Conservation (phyloP, 257 asterid genomes). For the Verbena officinalis region DNA sequence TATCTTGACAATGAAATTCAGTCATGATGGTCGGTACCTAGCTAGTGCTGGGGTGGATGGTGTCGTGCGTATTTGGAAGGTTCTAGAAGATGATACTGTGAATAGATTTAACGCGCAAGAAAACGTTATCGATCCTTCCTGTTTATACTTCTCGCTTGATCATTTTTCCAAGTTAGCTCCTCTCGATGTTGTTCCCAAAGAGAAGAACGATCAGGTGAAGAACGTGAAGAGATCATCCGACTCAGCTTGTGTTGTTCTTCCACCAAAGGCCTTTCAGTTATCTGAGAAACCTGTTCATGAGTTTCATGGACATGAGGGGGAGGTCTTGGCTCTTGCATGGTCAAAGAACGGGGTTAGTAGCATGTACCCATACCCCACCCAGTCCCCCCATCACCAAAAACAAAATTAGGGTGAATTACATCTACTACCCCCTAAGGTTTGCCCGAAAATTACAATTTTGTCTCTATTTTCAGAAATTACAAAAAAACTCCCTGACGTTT, state of each 20-base stretch:
- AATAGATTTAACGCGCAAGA: slow-evolving; percentile 35
- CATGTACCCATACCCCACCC: neutral
- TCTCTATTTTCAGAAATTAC: too few species aligned
- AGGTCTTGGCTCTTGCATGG: slow-evolving; percentile 75
- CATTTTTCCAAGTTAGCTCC: slow-evolving; percentile 51
- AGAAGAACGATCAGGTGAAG: slow-evolving; percentile 37
- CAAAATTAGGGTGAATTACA: neutral
- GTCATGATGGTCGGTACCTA: slow-evolving; percentile 63
- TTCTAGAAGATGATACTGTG: slow-evolving; percentile 49
- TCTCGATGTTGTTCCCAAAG: slow-evolving; percentile 34
- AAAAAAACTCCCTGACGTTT: too few species aligned
- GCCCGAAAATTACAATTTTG: too few species aligned
- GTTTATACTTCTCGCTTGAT: slow-evolving; percentile 50
- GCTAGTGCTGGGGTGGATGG: slow-evolving; percentile 83
- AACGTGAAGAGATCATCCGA: slow-evolving; percentile 47
- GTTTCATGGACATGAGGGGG: slow-evolving; percentile 61
- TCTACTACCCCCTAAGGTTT: neutral
- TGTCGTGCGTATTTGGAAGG: slow-evolving; percentile 68
- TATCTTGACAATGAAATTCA: slow-evolving; percentile 70
- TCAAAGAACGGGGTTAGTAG: slow-evolving; percentile 70
- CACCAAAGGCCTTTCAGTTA: slow-evolving; percentile 60
- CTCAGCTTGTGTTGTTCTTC: slow-evolving; percentile 63
- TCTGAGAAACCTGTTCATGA: slow-evolving; percentile 71
- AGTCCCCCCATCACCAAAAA: too few species aligned
- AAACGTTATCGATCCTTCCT: slow-evolving; percentile 56